Conservation (phyloP, 2,329 filamentous ascomycete species). For the Microdochium paspali region DNA sequence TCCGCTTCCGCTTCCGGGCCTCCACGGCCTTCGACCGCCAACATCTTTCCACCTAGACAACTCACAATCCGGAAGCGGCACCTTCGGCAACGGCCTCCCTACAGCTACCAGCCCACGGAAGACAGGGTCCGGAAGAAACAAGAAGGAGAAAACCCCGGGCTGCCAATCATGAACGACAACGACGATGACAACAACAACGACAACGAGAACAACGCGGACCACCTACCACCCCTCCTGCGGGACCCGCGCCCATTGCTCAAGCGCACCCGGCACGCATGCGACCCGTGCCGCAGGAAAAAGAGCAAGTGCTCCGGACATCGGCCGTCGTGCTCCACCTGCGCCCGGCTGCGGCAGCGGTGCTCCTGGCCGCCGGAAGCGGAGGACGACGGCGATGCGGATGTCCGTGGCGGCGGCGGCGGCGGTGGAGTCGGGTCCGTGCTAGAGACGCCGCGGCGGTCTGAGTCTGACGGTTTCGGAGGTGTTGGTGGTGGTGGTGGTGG, state of each 20-base stretch:
- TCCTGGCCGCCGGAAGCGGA: not conserved
- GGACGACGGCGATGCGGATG: not conserved
- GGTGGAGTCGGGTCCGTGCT: not conserved
- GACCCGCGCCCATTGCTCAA: not conserved
- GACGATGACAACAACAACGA: too few relatives aligned
- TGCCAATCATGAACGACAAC: too few relatives aligned
- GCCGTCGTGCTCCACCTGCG: not conserved
- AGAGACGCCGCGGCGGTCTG: not conserved
- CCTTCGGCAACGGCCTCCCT: too few relatives aligned
- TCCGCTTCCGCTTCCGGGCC: too few relatives aligned
- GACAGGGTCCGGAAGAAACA: too few relatives aligned
- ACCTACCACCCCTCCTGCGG: not conserved
- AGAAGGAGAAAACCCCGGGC: too few relatives aligned
- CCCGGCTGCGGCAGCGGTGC: not conserved
- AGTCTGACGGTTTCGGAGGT: not conserved
- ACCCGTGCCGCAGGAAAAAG: not conserved
- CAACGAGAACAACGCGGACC: too few relatives aligned
- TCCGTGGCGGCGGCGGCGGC: not conserved
- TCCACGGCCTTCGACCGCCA: too few relatives aligned
- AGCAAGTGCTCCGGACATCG: conserved; percentile 1
- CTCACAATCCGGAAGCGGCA: too few relatives aligned
- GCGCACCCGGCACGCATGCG: not conserved
- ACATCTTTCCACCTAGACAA: too few relatives aligned
- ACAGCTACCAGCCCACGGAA: too few relatives aligned
- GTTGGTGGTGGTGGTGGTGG: not conserved